Percentiles rank a stretch among this genome's conserved stretches.
Conservation (phyloP, 2,329 filamentous ascomycete species). For the Epichloe scottii region DNA sequence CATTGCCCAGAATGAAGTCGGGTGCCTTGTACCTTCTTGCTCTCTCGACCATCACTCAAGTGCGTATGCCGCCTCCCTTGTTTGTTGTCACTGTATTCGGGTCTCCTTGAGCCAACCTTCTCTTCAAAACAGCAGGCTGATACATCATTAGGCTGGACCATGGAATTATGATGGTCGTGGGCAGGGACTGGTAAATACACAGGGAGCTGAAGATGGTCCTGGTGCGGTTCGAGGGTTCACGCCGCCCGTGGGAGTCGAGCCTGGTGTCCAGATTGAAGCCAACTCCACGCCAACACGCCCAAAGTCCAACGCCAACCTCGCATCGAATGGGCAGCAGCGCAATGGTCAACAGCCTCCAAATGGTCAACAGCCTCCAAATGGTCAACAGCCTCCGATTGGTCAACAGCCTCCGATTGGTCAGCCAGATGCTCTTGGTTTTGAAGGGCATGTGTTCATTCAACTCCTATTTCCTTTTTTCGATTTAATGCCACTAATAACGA, state of each 20-base stretch:
- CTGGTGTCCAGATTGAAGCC: not conserved
- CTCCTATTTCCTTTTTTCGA: not conserved
- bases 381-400: not conserved
- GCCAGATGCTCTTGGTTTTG: not conserved
- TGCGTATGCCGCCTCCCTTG: constrained; percentile 3
- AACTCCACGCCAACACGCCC: not conserved
- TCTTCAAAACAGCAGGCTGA: not conserved
- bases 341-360: not conserved
- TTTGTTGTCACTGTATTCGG: not conserved
- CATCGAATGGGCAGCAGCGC: not conserved
- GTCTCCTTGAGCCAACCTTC: no score
- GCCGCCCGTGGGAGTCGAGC: not conserved
- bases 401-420: no score
- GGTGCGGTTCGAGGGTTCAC: not conserved
- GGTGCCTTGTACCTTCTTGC: constrained; percentile 10
- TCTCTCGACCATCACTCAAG: constrained; percentile 9
- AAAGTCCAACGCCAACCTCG: not conserved
- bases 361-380: not conserved
- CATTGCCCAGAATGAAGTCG: constrained; percentile 9
- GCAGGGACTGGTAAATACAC: not conserved
- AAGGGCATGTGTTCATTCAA: not conserved
- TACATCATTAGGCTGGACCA: not conserved
- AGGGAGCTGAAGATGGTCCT: not conserved
- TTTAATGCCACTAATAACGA: not conserved
- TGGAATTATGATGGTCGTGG: not conserved